Conservation (phyloP, 78 protist species). For the Dictyostelium discoideum region DNA sequence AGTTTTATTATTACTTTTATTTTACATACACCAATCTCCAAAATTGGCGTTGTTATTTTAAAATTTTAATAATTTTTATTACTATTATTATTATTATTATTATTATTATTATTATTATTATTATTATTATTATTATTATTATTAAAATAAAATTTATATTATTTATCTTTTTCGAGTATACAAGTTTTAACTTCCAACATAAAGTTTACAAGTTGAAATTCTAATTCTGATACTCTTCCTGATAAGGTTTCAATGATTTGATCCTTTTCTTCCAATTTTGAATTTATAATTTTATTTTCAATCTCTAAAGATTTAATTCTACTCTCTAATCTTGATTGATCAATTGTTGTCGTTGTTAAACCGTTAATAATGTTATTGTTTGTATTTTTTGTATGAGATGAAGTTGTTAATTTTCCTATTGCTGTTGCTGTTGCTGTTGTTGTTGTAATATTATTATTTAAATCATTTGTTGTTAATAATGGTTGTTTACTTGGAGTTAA, state of each 20-base stretch:
- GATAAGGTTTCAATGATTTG: constrained; percentile 6
- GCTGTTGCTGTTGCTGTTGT: neutral
- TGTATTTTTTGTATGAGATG: neutral
- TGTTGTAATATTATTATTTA: neutral
- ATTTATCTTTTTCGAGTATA: neutral
- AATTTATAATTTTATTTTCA: constrained; percentile 18
- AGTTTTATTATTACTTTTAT: neutral
- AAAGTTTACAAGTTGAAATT: constrained; percentile 26
- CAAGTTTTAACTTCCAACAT: constrained; percentile 46
- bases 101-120: no score
- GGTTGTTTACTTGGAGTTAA: constrained; percentile 27
- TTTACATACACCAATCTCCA: neutral
- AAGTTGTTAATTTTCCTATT: neutral
- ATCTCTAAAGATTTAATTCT: constrained; percentile 35
- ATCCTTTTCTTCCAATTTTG: constrained; percentile 26
- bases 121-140: no score
- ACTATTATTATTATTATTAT: no score
- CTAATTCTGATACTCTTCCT: constrained; percentile 31
- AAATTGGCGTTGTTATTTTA: neutral
- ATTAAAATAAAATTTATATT: neutral
- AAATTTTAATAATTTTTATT: no score
- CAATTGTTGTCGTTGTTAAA: neutral
- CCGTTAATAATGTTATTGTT: neutral
- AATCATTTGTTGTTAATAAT: neutral
- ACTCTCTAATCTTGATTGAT: constrained; percentile 36